Evolutionary conservation across 2,329 filamentous ascomycete genomes (phyloP), one percentile per base, ranked within the genome.

Genomic region (Hypoxylon sp.): DNA sequence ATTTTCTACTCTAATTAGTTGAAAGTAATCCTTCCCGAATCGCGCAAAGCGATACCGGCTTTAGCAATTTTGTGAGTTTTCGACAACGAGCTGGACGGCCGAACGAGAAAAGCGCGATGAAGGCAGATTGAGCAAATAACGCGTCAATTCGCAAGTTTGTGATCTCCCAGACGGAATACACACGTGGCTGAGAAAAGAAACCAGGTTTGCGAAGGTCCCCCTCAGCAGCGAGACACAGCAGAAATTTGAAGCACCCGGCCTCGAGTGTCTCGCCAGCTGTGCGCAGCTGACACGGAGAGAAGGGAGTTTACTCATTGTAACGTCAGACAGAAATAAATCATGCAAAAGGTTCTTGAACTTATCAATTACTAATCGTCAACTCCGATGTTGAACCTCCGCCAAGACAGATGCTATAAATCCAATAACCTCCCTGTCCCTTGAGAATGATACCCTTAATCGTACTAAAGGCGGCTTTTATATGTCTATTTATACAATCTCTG

Each of bases 211-310:
- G 37, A 46, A 44, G 8, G 44, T 24, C 15, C 44, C 44, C 22
- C 44, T 47, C 22, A 17, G 22, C 44, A 46, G 43, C 30, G 34
- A 41, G 37, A 47, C 44, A 47, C 44, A 47, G 22, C 44, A 47
- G 44, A 47, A 47, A 28, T 47, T 47, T 47, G 44, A 47, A 15
- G 44, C 22, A 22, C 13, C 11, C 24, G 44, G 20, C 30, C 24
- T 19, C 44, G 6, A 26, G 6, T 26, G 22, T 17, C 13, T 7
- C 19, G 44, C 22, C 44, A 47, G 44, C 44, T 47, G 44, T 17
- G n/a, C 5, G 11, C 44, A 47, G 44, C 44, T 28, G 44, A n/a
- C 22, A 15, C 44, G 17, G 37, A 41, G 37, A 41, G 37, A 41
- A 17, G 37, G n/a, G 37, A 34, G 32, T 15, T 34, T 34, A 34